These are phyloP conservation scores for Tricholoma bakamatsutake DNA, from an alignment of 768 basidiomycete species.

Conservation along the genomic window DNA sequence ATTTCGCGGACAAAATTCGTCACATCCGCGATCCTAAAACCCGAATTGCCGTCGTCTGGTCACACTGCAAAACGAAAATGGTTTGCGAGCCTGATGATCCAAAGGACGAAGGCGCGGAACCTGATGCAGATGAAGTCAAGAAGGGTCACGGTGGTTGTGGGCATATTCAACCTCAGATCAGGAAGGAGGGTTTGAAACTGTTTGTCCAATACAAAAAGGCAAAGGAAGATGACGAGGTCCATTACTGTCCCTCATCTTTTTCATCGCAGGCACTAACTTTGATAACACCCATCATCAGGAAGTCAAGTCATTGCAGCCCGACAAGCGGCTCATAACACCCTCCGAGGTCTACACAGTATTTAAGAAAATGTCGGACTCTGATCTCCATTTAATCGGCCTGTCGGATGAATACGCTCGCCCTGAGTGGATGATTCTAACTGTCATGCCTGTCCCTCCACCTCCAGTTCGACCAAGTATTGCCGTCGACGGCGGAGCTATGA, in stretches of 20 bases:
- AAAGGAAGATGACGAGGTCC: slow-evolving; percentile 93
- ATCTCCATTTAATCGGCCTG: slow-evolving; percentile 84
- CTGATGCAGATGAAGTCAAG: slow-evolving; percentile 66
- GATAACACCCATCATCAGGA: slow-evolving; percentile 41
- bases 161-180: slow-evolving; percentile 78
- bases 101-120: slow-evolving; percentile 77
- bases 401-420: slow-evolving; percentile 95
- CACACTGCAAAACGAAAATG: slow-evolving; percentile 83
- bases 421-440: slow-evolving; percentile 99
- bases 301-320: slow-evolving; percentile 72
- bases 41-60: slow-evolving; percentile 84
- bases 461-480: slow-evolving; percentile 98
- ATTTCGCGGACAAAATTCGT: slow-evolving; percentile 82
- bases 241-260: slow-evolving; percentile 22
- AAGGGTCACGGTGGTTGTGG: slow-evolving; percentile 98
- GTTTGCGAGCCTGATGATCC: slow-evolving; percentile 85
- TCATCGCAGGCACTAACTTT: slow-evolving; percentile 12
- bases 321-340: slow-evolving; percentile 77
- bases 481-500: slow-evolving; percentile 93
- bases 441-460: slow-evolving; percentile 95
- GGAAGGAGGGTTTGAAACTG: slow-evolving; percentile 94
- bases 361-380: slow-evolving; percentile 89
- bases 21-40: slow-evolving; percentile 82
- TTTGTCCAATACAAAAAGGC: slow-evolving; percentile 91
- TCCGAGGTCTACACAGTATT: slow-evolving; percentile 91